A percentile compares a stretch with the other conserved stretches of the same genome.
Evolutionary conservation across 352 stramenopile genomes (phyloP).

Genomic region (Pythium dissotocum): DNA sequence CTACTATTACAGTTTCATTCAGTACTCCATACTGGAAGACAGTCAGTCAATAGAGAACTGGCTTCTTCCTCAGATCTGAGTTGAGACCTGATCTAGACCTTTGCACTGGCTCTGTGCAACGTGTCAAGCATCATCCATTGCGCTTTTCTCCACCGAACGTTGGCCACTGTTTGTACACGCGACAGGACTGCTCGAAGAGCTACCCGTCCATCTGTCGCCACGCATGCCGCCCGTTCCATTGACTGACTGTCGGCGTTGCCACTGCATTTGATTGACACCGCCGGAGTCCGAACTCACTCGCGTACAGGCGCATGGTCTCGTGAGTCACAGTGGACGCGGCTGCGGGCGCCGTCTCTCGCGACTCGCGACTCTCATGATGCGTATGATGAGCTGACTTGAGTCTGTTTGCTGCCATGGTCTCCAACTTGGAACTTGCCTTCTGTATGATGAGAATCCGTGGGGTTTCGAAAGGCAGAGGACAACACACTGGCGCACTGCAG

Average conservation of each 20-base stretch:
- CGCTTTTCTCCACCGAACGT: not conserved
- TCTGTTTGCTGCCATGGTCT: not conserved
- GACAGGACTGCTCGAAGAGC: not conserved
- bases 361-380: not conserved
- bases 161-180: not conserved
- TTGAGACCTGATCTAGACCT: not conserved
- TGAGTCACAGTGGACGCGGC: constrained; percentile 5
- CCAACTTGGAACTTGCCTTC: not conserved
- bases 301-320: not conserved
- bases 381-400: not conserved
- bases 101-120: not conserved
- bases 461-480: no score
- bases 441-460: no score
- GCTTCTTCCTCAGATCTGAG: constrained; percentile 2
- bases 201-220: not conserved
- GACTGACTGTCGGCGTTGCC: not conserved
- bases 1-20: not conserved
- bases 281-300: no score
- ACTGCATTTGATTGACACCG: not conserved
- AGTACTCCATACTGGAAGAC: not conserved
- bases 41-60: not conserved
- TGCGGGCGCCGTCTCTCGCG: not conserved
- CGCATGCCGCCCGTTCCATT: not conserved
- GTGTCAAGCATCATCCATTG: not conserved
- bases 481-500: no score